Base-by-base conservation (phyloP, 257 asterid species). In the Solanum okadae region DNA sequence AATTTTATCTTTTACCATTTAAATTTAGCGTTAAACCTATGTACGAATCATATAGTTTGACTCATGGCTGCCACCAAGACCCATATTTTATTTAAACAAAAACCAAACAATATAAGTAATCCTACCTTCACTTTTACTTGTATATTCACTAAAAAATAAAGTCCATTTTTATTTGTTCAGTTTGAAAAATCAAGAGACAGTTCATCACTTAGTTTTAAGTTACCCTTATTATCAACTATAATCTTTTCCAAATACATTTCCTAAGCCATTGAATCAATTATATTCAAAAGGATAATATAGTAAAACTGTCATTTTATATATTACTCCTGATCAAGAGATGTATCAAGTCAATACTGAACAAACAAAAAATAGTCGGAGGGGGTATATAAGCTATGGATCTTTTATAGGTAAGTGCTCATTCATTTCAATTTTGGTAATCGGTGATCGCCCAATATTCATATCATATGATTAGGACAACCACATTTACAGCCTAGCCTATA, bases 331-430 rank as follows among this genome's bases (percentile, higher is more conserved):
- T 4, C 6, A 23, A 10, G 3, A n/a, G 13, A 6, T 5, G 3
- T n/a, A 6, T 0, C 3, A 0, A 10, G 6, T n/a, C 33, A 63
- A 63, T n/a, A 63, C 1, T 63, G 33, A 2, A 5, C 31, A 63
- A 63, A 5, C 0, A 63, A n/a, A 63, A 63, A 23, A 10, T 63
- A 6, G 27, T 23, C 16, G 27, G 5, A 63, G 71, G 13, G 29
- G 27, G 27, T 63, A n/a, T 63, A 63, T 63, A n/a, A 63, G 71
- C 27, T 5, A n/a, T 63, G 71, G 71, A 63, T 63, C 29, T 5
- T 63, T 63, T 63, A 59, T 63, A n/a, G 6, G 29, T 0, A 10
- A 10, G 67, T 29, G 27, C 18, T 79, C 85, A 29, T 44, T 49
- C 85, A 16, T 42, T 81, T 81, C 68, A 46, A 5, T 44, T 0